Percentiles rank a stretch among this genome's conserved stretches.
Evolutionary conservation across 2,329 filamentous ascomycete species (phyloP).

Genomic region (Clonostachys chloroleuca): DNA sequence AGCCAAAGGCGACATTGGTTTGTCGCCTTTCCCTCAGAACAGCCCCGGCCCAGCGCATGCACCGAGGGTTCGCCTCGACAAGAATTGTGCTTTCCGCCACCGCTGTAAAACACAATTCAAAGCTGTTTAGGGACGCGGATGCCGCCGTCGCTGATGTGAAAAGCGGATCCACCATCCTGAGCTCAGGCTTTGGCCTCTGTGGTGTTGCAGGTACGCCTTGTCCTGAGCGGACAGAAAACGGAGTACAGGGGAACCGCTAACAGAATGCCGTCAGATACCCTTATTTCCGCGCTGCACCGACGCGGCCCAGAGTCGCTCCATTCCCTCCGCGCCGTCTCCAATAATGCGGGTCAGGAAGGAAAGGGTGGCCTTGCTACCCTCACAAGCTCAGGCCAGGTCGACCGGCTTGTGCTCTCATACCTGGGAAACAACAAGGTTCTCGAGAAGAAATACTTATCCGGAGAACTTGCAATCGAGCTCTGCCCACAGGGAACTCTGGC

Average conservation of each 20-base stretch:
- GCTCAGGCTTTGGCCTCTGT: constrained; percentile 76
- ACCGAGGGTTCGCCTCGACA: neutral
- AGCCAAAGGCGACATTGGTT: too few species aligned
- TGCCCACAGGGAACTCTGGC: constrained; percentile 74
- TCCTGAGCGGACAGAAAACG: neutral
- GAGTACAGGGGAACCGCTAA: neutral
- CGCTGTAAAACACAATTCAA: constrained; percentile 28
- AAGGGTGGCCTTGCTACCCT: constrained; percentile 66
- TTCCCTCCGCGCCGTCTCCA: constrained; percentile 71
- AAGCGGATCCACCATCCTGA: constrained; percentile 67
- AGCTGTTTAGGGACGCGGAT: constrained; percentile 53
- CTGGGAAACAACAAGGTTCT: constrained; percentile 74
- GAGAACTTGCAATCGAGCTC: constrained; percentile 68
- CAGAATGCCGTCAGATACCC: constrained; percentile 49
- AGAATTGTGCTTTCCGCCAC: neutral
- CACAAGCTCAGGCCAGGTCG: constrained; percentile 64
- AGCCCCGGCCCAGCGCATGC: too few species aligned
- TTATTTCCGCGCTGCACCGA: constrained; percentile 64
- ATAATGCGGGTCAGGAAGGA: constrained; percentile 71
- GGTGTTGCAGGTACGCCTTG: constrained; percentile 58
- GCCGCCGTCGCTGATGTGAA: constrained; percentile 67
- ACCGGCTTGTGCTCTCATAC: constrained; percentile 70
- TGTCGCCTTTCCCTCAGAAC: too few species aligned
- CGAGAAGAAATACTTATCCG: constrained; percentile 69
- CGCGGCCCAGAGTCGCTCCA: constrained; percentile 58